phyloP scores from a whole-genome alignment of 2,329 filamentous ascomycete species.

The Colletotrichum plurivorum region DNA sequence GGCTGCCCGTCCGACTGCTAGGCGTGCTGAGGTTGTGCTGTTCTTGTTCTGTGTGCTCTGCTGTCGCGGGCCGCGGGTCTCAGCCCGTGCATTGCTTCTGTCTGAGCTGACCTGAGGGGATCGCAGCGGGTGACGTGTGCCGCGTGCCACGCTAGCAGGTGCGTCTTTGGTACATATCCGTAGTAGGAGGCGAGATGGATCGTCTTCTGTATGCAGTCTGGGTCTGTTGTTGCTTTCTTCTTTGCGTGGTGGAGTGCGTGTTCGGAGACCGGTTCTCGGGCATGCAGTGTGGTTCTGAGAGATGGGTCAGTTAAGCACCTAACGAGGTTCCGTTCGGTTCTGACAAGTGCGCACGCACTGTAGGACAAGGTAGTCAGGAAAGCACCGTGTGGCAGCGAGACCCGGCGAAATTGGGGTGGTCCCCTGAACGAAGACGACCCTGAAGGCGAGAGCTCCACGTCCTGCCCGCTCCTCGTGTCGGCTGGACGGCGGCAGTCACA shows the following conservation, averaged over 20 bases:
- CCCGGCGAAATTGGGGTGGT: conserved; percentile 31
- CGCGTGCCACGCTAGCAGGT: neutral
- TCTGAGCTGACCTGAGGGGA: neutral
- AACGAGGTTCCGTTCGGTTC: neutral
- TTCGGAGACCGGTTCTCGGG: too few species aligned
- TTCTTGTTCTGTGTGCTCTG: too few species aligned
- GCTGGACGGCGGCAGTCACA: neutral
- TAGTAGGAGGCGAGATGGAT: neutral
- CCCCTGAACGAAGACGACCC: conserved; percentile 29
- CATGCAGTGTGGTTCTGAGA: too few species aligned
- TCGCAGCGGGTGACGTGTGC: conserved; percentile 11
- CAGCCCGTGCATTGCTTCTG: conserved; percentile 24
- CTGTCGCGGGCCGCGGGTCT: conserved; percentile 24
- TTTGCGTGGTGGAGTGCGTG: too few species aligned
- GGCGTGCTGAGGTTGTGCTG: conserved; percentile 7
- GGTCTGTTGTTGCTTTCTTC: too few species aligned
- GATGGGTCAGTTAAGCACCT: too few species aligned
- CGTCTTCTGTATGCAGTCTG: too few species aligned
- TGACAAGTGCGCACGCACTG: conserved; percentile 29
- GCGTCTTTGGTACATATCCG: too few species aligned
- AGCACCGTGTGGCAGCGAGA: conserved; percentile 12
- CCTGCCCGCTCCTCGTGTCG: conserved; percentile 12
- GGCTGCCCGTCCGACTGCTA: conserved; percentile 12
- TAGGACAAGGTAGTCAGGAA: neutral
- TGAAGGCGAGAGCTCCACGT: conserved; percentile 20